Percentiles rank a stretch among this genome's conserved stretches.
These are phyloP conservation scores for Pseudozyma hubeiensis DNA, from an alignment of 1,284 basidiomycete genomes.

Conservation along the genomic window DNA sequence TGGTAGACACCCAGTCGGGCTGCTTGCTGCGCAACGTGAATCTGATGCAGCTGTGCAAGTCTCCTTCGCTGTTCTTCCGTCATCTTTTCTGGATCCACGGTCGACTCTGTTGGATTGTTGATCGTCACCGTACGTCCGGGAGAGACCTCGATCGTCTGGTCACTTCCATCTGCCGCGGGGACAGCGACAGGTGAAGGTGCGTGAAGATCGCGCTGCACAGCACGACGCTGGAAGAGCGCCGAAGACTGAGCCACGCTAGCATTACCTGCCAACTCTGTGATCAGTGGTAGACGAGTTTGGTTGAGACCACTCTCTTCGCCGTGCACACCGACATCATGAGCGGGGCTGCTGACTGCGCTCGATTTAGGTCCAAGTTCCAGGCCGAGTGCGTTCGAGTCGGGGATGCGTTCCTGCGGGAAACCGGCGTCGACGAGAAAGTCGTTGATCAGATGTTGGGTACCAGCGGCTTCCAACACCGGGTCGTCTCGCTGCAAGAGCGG, in stretches of 20 bases:
- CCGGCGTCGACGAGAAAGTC: conserved; percentile 49
- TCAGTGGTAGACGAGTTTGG: conserved; percentile 9
- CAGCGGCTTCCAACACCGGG: conserved; percentile 27
- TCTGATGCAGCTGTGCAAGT: conserved; percentile 46
- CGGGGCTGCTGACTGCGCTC: conserved; percentile 16
- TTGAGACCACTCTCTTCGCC: not conserved
- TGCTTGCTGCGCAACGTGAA: conserved; percentile 46
- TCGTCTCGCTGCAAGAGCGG: conserved; percentile 47
- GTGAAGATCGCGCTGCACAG: conserved; percentile 45
- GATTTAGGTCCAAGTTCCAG: conserved; percentile 23
- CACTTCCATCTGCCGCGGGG: conserved; percentile 9
- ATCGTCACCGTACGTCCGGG: conserved; percentile 27
- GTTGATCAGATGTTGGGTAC: conserved; percentile 39
- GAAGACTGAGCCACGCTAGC: conserved; percentile 31
- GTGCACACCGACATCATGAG: not conserved
- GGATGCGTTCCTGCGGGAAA: conserved; percentile 34
- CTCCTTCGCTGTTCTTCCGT: conserved; percentile 43
- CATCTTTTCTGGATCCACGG: conserved; percentile 34
- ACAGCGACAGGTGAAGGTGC: conserved; percentile 50
- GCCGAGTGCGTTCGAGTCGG: conserved; percentile 30
- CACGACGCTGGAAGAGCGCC: conserved; percentile 54
- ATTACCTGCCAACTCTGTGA: conserved; percentile 18
- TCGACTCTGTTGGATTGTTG: conserved; percentile 30
- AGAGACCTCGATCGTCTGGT: conserved; percentile 21
- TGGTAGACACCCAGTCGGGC: conserved; percentile 37